Conservation (phyloP, 345 rosid genomes). For the Syzygium oleosum region DNA sequence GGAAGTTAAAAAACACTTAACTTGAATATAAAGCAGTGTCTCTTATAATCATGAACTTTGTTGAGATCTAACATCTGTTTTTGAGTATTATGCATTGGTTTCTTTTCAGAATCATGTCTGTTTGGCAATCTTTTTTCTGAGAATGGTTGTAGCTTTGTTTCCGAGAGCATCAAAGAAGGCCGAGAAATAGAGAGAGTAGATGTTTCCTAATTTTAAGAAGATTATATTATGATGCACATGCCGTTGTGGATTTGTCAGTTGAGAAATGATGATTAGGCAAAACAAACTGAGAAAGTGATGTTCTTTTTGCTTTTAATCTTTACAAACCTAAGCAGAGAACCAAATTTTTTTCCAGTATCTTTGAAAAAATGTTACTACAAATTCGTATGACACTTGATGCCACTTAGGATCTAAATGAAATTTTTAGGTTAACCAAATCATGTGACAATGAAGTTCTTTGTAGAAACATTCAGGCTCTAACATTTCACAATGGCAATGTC, state of each 20-base stretch:
- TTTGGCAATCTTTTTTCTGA: background rate
- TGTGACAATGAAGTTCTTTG: background rate
- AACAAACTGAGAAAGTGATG: background rate
- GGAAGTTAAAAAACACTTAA: background rate
- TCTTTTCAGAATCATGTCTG: background rate
- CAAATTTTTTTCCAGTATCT: background rate
- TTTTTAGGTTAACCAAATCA: background rate
- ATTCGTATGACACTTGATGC: background rate
- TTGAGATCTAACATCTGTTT: background rate
- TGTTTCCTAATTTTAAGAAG: background rate
- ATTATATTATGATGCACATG: background rate
- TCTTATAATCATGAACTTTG: background rate
- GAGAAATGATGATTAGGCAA: background rate
- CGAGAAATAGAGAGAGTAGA: too few species aligned
- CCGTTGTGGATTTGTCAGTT: background rate
- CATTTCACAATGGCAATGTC: background rate
- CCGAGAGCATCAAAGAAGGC: too few species aligned
- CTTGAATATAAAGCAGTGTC: background rate
- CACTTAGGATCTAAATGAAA: background rate
- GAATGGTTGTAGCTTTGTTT: background rate
- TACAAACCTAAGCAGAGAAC: background rate
- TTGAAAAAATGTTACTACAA: background rate
- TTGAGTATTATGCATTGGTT: background rate
- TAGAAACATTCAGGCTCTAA: background rate
- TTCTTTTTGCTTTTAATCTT: background rate